A percentile compares a stretch with the other conserved stretches of the same genome.
These are phyloP conservation scores for Begonia loranthoides DNA, from an alignment of 306 rosid species.

Conservation along the genomic window DNA sequence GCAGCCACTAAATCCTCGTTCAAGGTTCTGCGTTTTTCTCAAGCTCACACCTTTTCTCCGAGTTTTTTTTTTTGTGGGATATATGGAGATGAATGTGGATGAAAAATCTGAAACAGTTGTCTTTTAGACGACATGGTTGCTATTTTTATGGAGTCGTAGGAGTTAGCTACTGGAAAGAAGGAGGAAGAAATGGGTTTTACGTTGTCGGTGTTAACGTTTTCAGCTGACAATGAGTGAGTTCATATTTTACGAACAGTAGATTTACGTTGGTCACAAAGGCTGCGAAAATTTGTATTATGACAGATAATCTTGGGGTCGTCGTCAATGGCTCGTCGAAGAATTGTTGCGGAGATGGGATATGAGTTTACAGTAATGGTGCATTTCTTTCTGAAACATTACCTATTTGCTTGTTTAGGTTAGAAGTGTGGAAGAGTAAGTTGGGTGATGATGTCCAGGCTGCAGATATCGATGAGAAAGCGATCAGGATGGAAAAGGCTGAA, in stretches of 20 bases:
- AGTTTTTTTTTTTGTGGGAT: too few relatives aligned
- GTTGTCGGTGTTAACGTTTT: too few relatives aligned
- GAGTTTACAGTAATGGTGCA: conserved; percentile 60
- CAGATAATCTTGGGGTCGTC: conserved; percentile 87
- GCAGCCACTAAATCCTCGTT: not conserved
- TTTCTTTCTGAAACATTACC: conserved; percentile 1
- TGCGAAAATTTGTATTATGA: not conserved
- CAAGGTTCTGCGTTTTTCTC: not conserved
- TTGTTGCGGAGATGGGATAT: conserved; percentile 79
- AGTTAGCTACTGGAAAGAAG: too few relatives aligned
- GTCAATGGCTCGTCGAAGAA: conserved; percentile 64
- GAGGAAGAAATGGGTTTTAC: too few relatives aligned
- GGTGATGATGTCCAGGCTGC: conserved; percentile 39
- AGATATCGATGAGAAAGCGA: conserved; percentile 71
- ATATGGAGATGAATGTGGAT: too few relatives aligned
- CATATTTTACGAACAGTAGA: too few relatives aligned
- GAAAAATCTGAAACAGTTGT: too few relatives aligned
- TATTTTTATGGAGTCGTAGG: too few relatives aligned
- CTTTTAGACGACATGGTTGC: too few relatives aligned
- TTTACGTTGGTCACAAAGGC: not conserved
- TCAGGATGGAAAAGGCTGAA: conserved; percentile 67
- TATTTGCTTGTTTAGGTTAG: conserved; percentile 7
- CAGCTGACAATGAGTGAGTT: too few relatives aligned
- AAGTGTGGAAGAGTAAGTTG: conserved; percentile 12
- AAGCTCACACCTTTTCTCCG: too few relatives aligned